Percentiles rank a stretch among this genome's conserved stretches.
These are phyloP conservation scores for Macadamia integrifolia DNA, from an alignment of 164 flowering plant genomes.

Conservation along the genomic window DNA sequence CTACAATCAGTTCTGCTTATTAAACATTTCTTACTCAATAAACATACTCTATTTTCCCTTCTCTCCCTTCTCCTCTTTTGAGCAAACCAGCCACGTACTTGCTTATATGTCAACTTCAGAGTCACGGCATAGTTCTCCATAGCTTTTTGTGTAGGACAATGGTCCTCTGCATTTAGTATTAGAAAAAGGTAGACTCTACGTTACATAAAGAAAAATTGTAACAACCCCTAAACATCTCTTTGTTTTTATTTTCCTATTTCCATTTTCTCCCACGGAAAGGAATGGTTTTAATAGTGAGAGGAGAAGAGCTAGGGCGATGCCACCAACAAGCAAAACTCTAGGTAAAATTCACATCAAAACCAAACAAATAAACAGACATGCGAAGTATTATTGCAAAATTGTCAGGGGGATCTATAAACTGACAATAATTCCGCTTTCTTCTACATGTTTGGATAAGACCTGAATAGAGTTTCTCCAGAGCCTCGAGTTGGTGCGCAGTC, in stretches of 20 bases:
- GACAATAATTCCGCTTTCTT: background rate
- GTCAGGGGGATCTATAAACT: background rate
- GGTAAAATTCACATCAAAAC: background rate
- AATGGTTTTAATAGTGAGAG: no score
- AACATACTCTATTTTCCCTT: conserved; percentile 11
- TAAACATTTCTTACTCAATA: conserved; percentile 11
- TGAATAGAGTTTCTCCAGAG: conserved; percentile 44
- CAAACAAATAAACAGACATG: background rate
- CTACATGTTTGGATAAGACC: conserved; percentile 22
- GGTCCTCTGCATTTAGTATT: conserved; percentile 29
- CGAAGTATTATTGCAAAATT: background rate
- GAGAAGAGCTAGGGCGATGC: no score
- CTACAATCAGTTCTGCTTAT: conserved; percentile 3
- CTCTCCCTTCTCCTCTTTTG: conserved; percentile 58
- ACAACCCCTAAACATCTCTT: background rate
- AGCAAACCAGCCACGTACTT: conserved; percentile 57
- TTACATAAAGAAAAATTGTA: background rate
- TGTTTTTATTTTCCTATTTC: no score
- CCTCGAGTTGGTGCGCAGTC: conserved; percentile 39
- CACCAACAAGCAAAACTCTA: background rate
- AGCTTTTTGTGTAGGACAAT: conserved; percentile 36
- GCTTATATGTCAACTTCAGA: conserved; percentile 50
- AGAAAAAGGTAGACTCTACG: background rate
- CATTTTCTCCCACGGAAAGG: no score
- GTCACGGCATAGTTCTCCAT: conserved; percentile 41